These are phyloP conservation scores for Colletotrichum ledebouriae DNA, from an alignment of 2,329 filamentous ascomycete species.

Conservation along the genomic window DNA sequence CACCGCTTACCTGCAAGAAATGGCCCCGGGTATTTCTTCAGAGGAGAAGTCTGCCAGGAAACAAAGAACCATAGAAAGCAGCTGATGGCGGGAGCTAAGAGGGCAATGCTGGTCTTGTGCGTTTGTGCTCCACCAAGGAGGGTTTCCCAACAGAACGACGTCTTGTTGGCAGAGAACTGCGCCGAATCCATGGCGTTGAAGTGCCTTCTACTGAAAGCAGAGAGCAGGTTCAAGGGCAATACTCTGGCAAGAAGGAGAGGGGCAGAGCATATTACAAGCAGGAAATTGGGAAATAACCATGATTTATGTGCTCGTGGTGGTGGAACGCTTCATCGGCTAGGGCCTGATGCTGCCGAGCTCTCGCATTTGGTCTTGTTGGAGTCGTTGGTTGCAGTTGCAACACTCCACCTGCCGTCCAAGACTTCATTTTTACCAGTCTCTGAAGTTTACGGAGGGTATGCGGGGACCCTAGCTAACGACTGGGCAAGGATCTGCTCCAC, in stretches of 20 bases:
- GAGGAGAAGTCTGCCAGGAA: slow-evolving; percentile 42
- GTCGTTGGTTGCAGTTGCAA: slow-evolving; percentile 4
- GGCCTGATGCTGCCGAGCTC: background rate
- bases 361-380: background rate
- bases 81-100: background rate
- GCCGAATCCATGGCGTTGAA: background rate
- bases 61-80: slow-evolving; percentile 25
- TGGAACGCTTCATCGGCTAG: background rate
- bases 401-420: background rate
- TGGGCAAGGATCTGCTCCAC: background rate
- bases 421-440: background rate
- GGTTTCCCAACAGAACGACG: background rate
- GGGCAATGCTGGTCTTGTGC: background rate
- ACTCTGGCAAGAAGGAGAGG: background rate
- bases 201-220: background rate
- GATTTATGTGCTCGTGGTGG: background rate
- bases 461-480: background rate
- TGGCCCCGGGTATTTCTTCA: slow-evolving; percentile 51
- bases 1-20: slow-evolving; percentile 47
- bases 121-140: background rate
- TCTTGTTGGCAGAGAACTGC: background rate
- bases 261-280: background rate
- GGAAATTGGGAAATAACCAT: background rate
- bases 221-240: background rate
- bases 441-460: background rate